A percentile compares a stretch with the other conserved stretches of the same genome.
These are phyloP conservation scores for Camelina hispida DNA, from an alignment of 345 rosid genomes.

Conservation along the genomic window DNA sequence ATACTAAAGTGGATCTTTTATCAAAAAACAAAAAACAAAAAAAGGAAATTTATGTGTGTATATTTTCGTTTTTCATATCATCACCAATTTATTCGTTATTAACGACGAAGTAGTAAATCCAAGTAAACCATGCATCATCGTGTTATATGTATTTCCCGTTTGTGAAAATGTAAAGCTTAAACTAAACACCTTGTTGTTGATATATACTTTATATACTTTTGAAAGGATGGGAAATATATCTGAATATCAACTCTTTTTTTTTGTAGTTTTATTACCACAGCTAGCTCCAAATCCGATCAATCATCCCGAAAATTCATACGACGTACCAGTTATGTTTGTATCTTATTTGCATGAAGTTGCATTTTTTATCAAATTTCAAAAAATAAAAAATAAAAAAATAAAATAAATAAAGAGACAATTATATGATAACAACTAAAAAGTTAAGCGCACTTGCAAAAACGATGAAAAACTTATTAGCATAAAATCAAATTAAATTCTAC, in stretches of 20 bases:
- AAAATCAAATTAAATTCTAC: too few relatives aligned
- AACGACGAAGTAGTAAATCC: neutral
- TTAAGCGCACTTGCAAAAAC: neutral
- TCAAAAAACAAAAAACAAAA: too few relatives aligned
- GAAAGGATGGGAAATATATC: too few relatives aligned
- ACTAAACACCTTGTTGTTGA: neutral
- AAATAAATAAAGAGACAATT: neutral
- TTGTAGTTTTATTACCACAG: too few relatives aligned
- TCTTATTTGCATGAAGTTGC: too few relatives aligned
- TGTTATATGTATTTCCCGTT: neutral
- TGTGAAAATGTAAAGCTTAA: neutral
- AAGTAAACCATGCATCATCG: neutral
- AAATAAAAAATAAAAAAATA: too few relatives aligned
- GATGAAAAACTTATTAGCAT: neutral
- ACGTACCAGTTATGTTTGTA: neutral
- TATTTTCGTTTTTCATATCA: neutral
- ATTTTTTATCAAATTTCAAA: neutral
- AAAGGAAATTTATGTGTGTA: neutral
- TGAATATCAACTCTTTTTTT: too few relatives aligned
- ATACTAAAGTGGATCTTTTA: neutral
- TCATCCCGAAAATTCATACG: neutral
- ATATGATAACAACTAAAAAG: neutral
- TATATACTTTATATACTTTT: too few relatives aligned
- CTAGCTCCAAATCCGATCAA: too few relatives aligned
- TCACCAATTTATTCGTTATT: neutral